These are phyloP conservation scores for Aspergillus neotritici DNA, from an alignment of 2,329 filamentous ascomycete species.

Conservation along the genomic window DNA sequence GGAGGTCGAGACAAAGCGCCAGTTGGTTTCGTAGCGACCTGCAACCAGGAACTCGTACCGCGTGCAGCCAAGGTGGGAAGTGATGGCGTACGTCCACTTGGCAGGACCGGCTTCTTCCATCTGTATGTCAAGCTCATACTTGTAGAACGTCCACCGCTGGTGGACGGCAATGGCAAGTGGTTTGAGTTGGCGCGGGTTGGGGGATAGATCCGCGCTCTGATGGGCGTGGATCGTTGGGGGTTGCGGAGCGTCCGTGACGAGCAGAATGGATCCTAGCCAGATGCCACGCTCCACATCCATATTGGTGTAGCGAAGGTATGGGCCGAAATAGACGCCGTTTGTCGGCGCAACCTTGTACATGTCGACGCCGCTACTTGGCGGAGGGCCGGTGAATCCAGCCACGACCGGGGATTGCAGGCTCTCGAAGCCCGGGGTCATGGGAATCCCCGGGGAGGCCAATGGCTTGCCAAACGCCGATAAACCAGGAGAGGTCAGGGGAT, in stretches of 20 bases:
- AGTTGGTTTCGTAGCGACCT: conserved; percentile 80
- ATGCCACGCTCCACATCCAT: conserved; percentile 90
- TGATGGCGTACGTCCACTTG: conserved; percentile 97
- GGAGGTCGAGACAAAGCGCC: conserved; percentile 93
- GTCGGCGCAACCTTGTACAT: conserved; percentile 90
- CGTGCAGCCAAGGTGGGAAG: conserved; percentile 94
- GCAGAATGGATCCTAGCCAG: conserved; percentile 89
- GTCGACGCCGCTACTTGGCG: conserved; percentile 80
- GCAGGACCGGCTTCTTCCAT: conserved; percentile 76
- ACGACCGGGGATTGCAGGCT: conserved; percentile 72
- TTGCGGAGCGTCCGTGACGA: conserved; percentile 85
- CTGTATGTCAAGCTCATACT: conserved; percentile 81
- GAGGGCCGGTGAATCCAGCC: conserved; percentile 82
- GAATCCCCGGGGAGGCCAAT: conserved; percentile 73
- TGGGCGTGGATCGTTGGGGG: conserved; percentile 96
- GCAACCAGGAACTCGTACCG: conserved; percentile 95
- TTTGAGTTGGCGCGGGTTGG: conserved; percentile 82
- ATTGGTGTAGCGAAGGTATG: conserved; percentile 90
- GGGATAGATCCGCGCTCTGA: conserved; percentile 80
- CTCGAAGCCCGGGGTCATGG: conserved; percentile 78
- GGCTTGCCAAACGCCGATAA: conserved; percentile 51
- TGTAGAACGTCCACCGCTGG: conserved; percentile 92
- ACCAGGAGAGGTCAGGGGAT: conserved; percentile 65
- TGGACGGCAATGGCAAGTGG: conserved; percentile 79
- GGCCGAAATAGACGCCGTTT: conserved; percentile 96